Evolutionary conservation across 2,329 filamentous ascomycete species (phyloP).

Genomic region (Ascochyta fabae): DNA sequence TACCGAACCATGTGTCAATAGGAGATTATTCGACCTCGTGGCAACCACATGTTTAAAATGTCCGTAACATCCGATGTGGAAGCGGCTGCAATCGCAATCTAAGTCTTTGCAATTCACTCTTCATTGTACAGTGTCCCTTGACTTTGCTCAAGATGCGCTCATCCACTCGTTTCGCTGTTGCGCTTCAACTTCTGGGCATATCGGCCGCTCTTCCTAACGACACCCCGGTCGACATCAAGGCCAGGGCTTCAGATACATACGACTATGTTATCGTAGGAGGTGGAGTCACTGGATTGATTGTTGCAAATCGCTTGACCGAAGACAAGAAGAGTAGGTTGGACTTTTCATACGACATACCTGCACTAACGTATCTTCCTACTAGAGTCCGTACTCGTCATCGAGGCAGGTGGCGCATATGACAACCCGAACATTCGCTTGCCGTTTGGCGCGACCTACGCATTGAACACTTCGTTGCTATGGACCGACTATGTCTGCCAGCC

Average conservation of each 20-base stretch:
- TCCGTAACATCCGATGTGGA: not conserved
- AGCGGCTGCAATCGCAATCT: not conserved
- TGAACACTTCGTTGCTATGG: constrained; percentile 32
- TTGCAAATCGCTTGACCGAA: constrained; percentile 34
- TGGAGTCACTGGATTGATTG: constrained; percentile 35
- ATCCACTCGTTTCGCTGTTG: constrained; percentile 20
- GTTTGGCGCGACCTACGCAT: constrained; percentile 28
- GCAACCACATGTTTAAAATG: constrained; percentile 4
- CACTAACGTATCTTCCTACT: constrained; percentile 7
- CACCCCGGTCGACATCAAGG: not conserved
- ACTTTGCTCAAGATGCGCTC: constrained; percentile 26
- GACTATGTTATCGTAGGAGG: constrained; percentile 40
- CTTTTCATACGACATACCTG: not conserved
- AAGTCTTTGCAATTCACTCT: constrained; percentile 1
- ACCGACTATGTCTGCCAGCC: constrained; percentile 25
- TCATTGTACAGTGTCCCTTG: not conserved
- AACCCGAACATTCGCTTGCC: constrained; percentile 33
- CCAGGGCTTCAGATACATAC: constrained; percentile 22
- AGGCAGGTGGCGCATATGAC: constrained; percentile 33
- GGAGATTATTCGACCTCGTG: constrained; percentile 7
- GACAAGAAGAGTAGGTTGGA: constrained; percentile 20
- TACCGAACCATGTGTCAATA: constrained; percentile 5
- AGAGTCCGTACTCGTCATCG: constrained; percentile 39
- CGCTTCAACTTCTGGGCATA: constrained; percentile 22
- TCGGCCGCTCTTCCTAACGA: constrained; percentile 20